Conservation (phyloP, 1,139 yeast genomes). For the Taphrina betulina region DNA sequence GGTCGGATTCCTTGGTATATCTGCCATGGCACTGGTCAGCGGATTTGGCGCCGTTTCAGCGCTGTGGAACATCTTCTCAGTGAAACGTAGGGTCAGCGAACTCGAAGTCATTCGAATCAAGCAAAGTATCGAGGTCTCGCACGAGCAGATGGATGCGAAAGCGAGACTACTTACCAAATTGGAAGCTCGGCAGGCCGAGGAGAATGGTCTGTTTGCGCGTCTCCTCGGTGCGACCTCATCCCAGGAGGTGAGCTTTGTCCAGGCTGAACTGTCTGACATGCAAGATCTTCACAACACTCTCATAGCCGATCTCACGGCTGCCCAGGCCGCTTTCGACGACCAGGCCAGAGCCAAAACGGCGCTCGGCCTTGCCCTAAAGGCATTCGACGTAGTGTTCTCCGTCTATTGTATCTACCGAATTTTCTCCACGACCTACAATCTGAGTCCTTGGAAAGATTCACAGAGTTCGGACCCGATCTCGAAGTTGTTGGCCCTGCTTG, state of each 20-base stretch:
- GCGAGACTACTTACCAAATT: neutral
- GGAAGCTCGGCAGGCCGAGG: constrained; percentile 36
- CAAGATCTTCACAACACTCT: constrained; percentile 40
- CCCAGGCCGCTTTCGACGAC: constrained; percentile 39
- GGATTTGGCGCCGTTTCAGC: constrained; percentile 78
- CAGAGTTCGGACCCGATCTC: constrained; percentile 38
- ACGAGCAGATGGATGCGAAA: constrained; percentile 43
- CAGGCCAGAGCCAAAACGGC: constrained; percentile 43
- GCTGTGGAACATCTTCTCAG: constrained; percentile 48
- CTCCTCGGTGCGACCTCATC: constrained; percentile 41
- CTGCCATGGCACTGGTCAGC: constrained; percentile 66
- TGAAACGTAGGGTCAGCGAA: constrained; percentile 41
- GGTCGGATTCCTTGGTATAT: constrained; percentile 67
- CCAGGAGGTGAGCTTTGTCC: constrained; percentile 35
- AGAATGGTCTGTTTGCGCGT: constrained; percentile 36
- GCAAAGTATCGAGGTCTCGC: constrained; percentile 45
- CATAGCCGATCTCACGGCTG: constrained; percentile 42
- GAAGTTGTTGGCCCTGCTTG: constrained; percentile 38
- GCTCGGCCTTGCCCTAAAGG: constrained; percentile 42
- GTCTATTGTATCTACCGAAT: constrained; percentile 66
- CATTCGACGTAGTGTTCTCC: constrained; percentile 49
- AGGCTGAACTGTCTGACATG: constrained; percentile 48
- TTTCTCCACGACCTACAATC: constrained; percentile 47
- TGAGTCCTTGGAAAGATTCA: constrained; percentile 40
- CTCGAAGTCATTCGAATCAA: constrained; percentile 45